Evolutionary conservation across 2,329 filamentous ascomycete species (phyloP), one percentile per base, ranked within the genome.

Genomic region (Aspergillus clavatus): DNA sequence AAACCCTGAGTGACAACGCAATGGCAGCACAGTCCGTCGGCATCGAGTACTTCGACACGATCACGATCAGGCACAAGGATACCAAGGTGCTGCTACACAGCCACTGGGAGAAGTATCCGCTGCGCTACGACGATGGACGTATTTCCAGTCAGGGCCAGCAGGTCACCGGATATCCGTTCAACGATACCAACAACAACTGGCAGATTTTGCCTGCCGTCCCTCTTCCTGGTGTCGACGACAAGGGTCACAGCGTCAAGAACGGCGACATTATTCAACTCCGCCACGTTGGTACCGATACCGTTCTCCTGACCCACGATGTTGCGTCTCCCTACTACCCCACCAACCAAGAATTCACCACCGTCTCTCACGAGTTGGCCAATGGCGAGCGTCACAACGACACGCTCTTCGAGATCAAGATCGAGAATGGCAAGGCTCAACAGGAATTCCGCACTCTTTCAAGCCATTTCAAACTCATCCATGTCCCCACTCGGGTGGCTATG

Each of bases 111-210:
- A 79, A 71, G 46, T 98, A 98, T 67, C 93, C 93, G 42, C 80
- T 98, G 27, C 85, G 93, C 58, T 98, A 98, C 65, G 93, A 98
- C 42, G 93, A 98, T 68, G 93, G 93, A 29, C 87, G 93, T 66
- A 89, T 98, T 58, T 97, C 93, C 38, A 95, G 89, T 66, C 93
- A 98, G 72, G 87, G 93, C 48, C 93, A 98, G 72, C 93, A 98
- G 71, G 89, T 98, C 27, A 98, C 93, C 18, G 93, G 93, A 42
- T 98, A 98, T 65, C 93, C 93, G 2, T 93, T 88, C 77, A 95
- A 97, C 55, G 93, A 98, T 66, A 96, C 91, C 62, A 98, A 98
- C 79, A 98, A 98, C 74, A 82, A 94, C 63, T 98, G 93, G 93
- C 85, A 97, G 69, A 84, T 98, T 54, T 70, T 97, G 27, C 93